Base-by-base conservation (phyloP, 176 grass and related monocot species). In the Ananas comosus region DNA sequence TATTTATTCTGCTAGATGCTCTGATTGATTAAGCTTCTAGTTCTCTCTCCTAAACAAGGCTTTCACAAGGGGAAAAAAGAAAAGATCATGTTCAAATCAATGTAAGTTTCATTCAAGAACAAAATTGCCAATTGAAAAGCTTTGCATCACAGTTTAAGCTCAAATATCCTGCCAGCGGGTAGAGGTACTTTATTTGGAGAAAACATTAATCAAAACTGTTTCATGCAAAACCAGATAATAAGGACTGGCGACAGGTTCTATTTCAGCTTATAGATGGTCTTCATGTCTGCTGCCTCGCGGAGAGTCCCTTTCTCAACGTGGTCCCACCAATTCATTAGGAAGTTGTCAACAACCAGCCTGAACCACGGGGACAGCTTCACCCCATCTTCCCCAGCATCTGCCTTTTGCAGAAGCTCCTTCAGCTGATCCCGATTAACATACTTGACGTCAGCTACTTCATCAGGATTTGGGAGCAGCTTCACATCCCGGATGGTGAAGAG, bases 351-450 rank as follows among this genome's bases (percentile, higher is more conserved):
- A 10, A 91, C 90, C 50, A 99, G 80, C 61, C 84, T 70, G 82
- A 93, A 99, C 94, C 94, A 99, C 0, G 90, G 94, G 6, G 94
- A 99, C 14, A 99, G 75, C 85, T 93, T 91, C 51, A 99, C 24
- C 3, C 82, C 82, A 3, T 81, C 94, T 67, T 99, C 87, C 2
- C 89, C 80, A 0, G 84, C 82, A 25, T 93, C 89, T 1, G 94
- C 89, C 72, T 88, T 92, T 24, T 53, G 72, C 64, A 88, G 51
- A 7, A 99, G 72, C 69, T 99, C 94, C 70, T 88, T 82, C n/a
- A 99, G 80, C 25, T 99, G 71, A 51, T 83, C 82, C 13, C 80
- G 76, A 65, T 76, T 88, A 51, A 99, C 87, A 7, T 99, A 99
- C 72, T 88, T 93, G 16, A 86, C 80, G 11, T 90, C 87, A 0